Base-by-base conservation (phyloP, 2,329 filamentous ascomycete genomes). In the Teratosphaeria pseudoeucalypti region DNA sequence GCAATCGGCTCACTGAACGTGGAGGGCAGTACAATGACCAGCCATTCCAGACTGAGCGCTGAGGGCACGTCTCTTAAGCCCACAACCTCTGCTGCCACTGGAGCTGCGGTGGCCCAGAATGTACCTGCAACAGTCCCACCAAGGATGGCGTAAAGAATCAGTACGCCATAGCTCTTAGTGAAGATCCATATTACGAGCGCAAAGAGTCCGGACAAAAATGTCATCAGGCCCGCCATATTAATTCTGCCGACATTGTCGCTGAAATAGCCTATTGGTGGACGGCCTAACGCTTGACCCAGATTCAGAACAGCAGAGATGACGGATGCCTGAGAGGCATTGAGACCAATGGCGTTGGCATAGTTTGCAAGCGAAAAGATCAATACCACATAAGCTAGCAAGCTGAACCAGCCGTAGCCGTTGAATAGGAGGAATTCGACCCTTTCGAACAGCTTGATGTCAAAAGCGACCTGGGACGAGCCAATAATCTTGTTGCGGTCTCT, bases 321-420 rank as follows among this genome's bases (percentile, higher is more conserved):
- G 0, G 85, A 85, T 6, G 86, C 88, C 67, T 92, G 84, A 5
- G 81, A 78, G 1, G 87, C 77, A 0, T 79, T 78, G 34, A 91
- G 80, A 1, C 88, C 88, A 52, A 91, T 82, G 4, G 79, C 80
- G 59, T 82, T 79, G 43, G 86, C 86, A 68, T 90, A 92, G 70
- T 86, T 88, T 14, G 88, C 85, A 54, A 92, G 75, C 11, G 84
- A 87, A 73, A 91, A 92, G 53, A 91, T 80, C n/a, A 91, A 78
- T 4, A 90, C 86, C 29, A 89, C 80, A 66, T 92, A 92, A 5
- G 81, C 87, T 14, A 92, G 75, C 74, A 92, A 83, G 61, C 81
- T 85, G 63, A 92, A 85, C 72, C 85, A 84, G 7, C 86, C 85
- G 77, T 85, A 94, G 2, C 74, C 78, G 43, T 89, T 72, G 12